These are phyloP conservation scores for Tolypocladium capitatum DNA, from an alignment of 2,329 filamentous ascomycete species.

Conservation along the genomic window DNA sequence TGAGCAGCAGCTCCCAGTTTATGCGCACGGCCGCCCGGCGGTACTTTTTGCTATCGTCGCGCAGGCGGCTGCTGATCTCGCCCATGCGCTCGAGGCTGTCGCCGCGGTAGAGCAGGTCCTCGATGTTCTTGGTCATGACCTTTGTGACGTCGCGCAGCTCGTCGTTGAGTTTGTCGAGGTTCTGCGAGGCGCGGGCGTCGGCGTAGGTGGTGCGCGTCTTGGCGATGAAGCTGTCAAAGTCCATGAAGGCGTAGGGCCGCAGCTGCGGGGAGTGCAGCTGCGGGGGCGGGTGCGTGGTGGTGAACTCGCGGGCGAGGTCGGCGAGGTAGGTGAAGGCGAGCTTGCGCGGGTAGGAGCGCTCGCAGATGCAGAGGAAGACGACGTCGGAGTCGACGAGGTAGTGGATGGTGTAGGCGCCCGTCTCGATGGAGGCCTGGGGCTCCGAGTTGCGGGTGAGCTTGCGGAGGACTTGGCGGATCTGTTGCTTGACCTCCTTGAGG, in stretches of 20 bases:
- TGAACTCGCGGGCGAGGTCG: constrained; percentile 84
- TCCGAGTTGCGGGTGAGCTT: constrained; percentile 81
- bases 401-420: constrained; percentile 70
- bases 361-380: constrained; percentile 88
- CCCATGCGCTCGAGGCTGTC: constrained; percentile 96
- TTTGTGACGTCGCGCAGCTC: constrained; percentile 96
- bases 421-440: constrained; percentile 84
- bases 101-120: constrained; percentile 88
- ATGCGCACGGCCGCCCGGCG: constrained; percentile 83
- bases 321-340: constrained; percentile 96
- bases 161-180: constrained; percentile 90
- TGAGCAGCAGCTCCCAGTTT: constrained; percentile 93
- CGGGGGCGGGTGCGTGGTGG: constrained; percentile 60
- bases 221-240: constrained; percentile 94
- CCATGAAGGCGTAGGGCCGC: constrained; percentile 91
- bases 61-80: constrained; percentile 73
- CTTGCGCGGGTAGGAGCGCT: constrained; percentile 89
- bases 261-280: constrained; percentile 64
- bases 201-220: constrained; percentile 90
- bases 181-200: constrained; percentile 79
- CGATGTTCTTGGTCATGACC: constrained; percentile 99
- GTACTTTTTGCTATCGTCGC: constrained; percentile 93
- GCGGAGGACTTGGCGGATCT: constrained; percentile 82
- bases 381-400: constrained; percentile 76
- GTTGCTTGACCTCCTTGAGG: constrained; percentile 76